Base-by-base conservation (phyloP, 176 grass and related monocot species). In the Cymbopogon citratus region DNA sequence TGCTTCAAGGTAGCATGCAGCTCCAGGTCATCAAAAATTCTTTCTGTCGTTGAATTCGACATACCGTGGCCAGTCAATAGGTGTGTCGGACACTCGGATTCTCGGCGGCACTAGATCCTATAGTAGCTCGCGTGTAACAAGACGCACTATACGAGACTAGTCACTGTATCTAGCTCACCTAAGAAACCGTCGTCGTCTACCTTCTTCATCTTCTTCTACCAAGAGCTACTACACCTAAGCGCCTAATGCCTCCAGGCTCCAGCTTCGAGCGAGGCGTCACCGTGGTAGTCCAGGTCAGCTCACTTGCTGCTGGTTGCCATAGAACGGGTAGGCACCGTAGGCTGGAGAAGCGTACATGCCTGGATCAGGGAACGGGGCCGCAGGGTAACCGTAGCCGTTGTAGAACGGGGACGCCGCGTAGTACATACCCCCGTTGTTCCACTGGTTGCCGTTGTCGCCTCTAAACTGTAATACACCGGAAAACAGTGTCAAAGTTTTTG, bases 241-340 rank as follows among this genome's bases (percentile, higher is more conserved):
- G 77, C 21, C 88, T 97, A 89, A 31, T 68, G 33, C 83, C 21
- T 45, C 79, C 59, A 62, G 51, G 9, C 83, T 78, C 59, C 59
- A 40, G 57, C 66, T 48, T 40, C 18, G 27, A 13, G 65, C 27
- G 35, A 36, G 69, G 54, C 63, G 43, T 21, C 3, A 12, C 8
- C 41, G 62, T 23, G 18, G 29, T 40, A 90, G 80, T 77, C 87
- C 80, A 94, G 35, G 65, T 97, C 69, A 98, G 88, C 89, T 95
- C 79, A 98, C 95, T 81, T 93, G 95, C 73, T 98, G 90, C 71
- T 95, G 92, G 78, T 84, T 98, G 46, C 90, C 90, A 35, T 90
- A 91, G 87, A 98, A 88, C 24, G 95, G 89, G 78, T 98, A 98
- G 26, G 85, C 81, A 25, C 92, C 90, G 34, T 95, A 98, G 16